Conservation (phyloP, 495 filamentous ascomycete species). For the Evernia prunastri region DNA sequence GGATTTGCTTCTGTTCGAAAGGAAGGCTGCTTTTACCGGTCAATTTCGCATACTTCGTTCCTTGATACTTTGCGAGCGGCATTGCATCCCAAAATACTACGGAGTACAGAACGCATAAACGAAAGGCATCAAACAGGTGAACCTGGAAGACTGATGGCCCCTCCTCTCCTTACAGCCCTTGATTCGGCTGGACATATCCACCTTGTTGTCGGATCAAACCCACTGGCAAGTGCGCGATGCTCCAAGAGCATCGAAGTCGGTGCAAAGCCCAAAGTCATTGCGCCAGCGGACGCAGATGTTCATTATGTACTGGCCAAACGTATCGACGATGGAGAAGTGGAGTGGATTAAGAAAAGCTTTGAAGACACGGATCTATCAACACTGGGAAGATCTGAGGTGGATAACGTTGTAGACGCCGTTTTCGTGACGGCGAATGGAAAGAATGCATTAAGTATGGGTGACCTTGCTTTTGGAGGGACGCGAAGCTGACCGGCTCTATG, state of each 20-base stretch:
- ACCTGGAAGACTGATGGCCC: constrained; percentile 16
- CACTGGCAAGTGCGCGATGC: constrained; percentile 77
- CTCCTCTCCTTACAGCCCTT: constrained; percentile 66
- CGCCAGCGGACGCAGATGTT: constrained; percentile 53
- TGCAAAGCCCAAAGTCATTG: constrained; percentile 77
- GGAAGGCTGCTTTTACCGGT: not conserved
- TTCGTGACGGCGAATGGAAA: constrained; percentile 69
- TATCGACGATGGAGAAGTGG: constrained; percentile 63
- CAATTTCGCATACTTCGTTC: constrained; percentile 5
- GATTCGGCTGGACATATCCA: constrained; percentile 74
- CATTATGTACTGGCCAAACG: constrained; percentile 69
- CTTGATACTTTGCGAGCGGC: not conserved
- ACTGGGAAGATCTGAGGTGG: constrained; percentile 73
- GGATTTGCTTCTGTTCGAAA: not conserved
- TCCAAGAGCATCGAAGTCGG: constrained; percentile 76
- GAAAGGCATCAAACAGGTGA: not conserved
- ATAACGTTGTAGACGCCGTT: constrained; percentile 76
- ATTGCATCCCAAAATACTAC: not conserved
- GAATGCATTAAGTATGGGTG: constrained; percentile 38
- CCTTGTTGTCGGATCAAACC: constrained; percentile 77
- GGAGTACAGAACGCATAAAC: constrained; percentile 16
- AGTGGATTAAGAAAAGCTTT: constrained; percentile 67
- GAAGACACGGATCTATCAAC: constrained; percentile 65
- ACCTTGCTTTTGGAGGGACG: not conserved
- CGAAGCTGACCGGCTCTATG: constrained; percentile 11